Percentiles rank a stretch among this genome's conserved stretches.
Evolutionary conservation across 2,329 filamentous ascomycete genomes (phyloP).

Genomic region (Magnaporthiopsis rhizophila): DNA sequence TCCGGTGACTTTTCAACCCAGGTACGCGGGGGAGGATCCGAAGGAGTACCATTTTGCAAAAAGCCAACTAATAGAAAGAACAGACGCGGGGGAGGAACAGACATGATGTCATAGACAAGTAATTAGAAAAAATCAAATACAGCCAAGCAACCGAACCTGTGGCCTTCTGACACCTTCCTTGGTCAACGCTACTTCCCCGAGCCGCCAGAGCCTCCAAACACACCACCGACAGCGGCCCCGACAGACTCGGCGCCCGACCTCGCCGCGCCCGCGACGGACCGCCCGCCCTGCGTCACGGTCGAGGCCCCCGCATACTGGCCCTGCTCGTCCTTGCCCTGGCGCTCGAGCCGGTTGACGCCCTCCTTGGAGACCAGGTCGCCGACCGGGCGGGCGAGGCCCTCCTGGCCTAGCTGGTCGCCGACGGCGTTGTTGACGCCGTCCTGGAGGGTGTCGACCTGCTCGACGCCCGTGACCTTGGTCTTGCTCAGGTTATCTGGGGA

Average conservation of each 20-base stretch:
- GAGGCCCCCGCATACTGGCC: slow-evolving; percentile 35
- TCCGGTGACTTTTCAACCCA: too few species aligned
- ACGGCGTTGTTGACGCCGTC: slow-evolving; percentile 58
- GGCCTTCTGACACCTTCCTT: slow-evolving; percentile 7
- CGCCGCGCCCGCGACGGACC: slow-evolving; percentile 19
- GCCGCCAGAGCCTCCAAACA: slow-evolving; percentile 20
- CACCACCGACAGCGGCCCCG: slow-evolving; percentile 23
- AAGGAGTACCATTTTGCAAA: too few species aligned
- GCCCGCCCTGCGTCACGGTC: slow-evolving; percentile 13
- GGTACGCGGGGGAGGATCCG: too few species aligned
- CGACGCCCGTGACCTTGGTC: slow-evolving; percentile 60
- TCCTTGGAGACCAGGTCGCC: slow-evolving; percentile 57
- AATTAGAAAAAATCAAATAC: neutral
- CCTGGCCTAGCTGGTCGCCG: slow-evolving; percentile 57
- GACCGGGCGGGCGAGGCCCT: slow-evolving; percentile 56
- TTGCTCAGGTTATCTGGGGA: slow-evolving; percentile 56
- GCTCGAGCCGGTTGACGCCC: slow-evolving; percentile 57
- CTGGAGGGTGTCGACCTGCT: slow-evolving; percentile 61
- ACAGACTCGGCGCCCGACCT: slow-evolving; percentile 25
- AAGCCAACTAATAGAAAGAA: neutral
- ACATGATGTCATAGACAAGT: neutral
- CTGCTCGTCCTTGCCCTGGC: slow-evolving; percentile 54
- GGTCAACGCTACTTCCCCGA: neutral
- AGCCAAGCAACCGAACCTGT: neutral
- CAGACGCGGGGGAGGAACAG: too few species aligned